Percentiles rank a stretch among this genome's conserved stretches.
These are phyloP conservation scores for Biscogniauxia mediterranea DNA, from an alignment of 2,329 filamentous ascomycete species.

Conservation along the genomic window DNA sequence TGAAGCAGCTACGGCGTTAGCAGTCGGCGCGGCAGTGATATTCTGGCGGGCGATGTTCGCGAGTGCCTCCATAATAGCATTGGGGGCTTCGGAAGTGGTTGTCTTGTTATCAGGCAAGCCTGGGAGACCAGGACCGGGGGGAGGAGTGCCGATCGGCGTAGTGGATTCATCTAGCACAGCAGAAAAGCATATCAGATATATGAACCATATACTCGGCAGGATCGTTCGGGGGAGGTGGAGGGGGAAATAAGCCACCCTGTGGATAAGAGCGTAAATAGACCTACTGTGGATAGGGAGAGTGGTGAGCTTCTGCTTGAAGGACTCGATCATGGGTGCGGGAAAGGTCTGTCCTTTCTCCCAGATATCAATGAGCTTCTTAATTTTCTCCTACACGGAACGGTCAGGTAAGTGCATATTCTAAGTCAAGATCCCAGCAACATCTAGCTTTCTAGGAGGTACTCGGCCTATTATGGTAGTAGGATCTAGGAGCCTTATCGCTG, in stretches of 20 bases:
- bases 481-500: slow-evolving; percentile 17
- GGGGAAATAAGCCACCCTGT: slow-evolving; percentile 4
- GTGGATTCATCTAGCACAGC: slow-evolving; percentile 61
- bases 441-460: slow-evolving; percentile 1
- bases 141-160: slow-evolving; percentile 66
- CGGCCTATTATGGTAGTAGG: slow-evolving; percentile 21
- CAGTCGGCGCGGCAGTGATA: slow-evolving; percentile 47
- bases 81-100: slow-evolving; percentile 42
- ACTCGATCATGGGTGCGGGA: slow-evolving; percentile 71
- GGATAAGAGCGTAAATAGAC: slow-evolving; percentile 33
- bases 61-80: slow-evolving; percentile 73
- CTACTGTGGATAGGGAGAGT: slow-evolving; percentile 63
- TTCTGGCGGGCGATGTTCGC: slow-evolving; percentile 80
- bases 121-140: slow-evolving; percentile 41
- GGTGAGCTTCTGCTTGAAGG: slow-evolving; percentile 79
- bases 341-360: slow-evolving; percentile 97
- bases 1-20: slow-evolving; percentile 40
- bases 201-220: slow-evolving; percentile 6
- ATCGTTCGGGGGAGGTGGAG: slow-evolving; percentile 5
- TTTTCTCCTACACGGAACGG: slow-evolving; percentile 76
- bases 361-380: slow-evolving; percentile 92
- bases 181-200: slow-evolving; percentile 39
- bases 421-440: slow-evolving; percentile 19
- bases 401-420: slow-evolving; percentile 42
- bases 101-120: slow-evolving; percentile 32